Percentiles rank a stretch among this genome's conserved stretches.
These are phyloP conservation scores for Xylogone sp. DNA, from an alignment of 2,329 filamentous ascomycete species.

Conservation along the genomic window DNA sequence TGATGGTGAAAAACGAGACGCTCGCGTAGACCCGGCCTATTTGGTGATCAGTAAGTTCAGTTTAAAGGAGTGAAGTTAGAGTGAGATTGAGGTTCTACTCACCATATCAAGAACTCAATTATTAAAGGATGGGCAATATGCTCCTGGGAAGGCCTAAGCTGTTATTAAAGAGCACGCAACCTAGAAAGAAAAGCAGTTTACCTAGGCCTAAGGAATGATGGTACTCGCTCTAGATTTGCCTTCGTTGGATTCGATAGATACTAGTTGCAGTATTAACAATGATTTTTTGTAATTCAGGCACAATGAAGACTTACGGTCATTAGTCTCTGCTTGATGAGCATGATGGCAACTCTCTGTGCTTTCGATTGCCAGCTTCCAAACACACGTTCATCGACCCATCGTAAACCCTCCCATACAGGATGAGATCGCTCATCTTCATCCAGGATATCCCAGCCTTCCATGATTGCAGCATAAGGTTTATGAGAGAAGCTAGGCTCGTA, in stretches of 20 bases:
- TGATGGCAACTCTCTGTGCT: neutral
- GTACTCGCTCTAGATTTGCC: neutral
- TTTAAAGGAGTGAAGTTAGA: neutral
- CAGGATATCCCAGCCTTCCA: neutral
- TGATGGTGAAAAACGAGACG: neutral
- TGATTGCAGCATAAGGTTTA: neutral
- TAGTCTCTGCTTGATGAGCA: neutral
- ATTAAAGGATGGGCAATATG: neutral
- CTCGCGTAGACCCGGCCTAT: neutral
- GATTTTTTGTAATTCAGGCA: neutral
- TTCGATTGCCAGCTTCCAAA: neutral
- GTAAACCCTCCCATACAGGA: neutral
- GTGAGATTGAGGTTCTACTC: neutral
- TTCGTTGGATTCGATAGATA: neutral
- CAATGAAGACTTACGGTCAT: neutral
- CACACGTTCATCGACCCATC: neutral
- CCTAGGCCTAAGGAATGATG: neutral
- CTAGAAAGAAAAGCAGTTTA: neutral
- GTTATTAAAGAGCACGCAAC: neutral
- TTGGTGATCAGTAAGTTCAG: neutral
- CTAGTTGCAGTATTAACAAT: neutral
- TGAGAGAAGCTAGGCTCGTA: neutral
- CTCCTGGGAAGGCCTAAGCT: neutral
- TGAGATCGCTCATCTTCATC: neutral
- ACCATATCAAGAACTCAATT: neutral